A percentile compares a stretch with the other conserved stretches of the same genome.
Conservation (phyloP, 2,329 filamentous ascomycete genomes). For the Colletotrichum limetticola region DNA sequence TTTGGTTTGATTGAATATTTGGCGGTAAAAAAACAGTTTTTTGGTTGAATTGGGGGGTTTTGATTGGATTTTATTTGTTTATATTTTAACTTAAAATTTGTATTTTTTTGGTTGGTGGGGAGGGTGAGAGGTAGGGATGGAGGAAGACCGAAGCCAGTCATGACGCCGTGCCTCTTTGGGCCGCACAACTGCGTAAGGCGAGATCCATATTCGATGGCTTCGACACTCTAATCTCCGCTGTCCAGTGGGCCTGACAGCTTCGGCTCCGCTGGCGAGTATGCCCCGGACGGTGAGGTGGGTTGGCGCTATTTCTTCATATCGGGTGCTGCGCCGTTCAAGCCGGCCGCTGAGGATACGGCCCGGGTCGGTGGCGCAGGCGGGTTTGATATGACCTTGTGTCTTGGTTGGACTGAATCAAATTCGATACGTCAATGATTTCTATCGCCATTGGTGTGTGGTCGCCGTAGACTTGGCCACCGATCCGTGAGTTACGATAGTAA, state of each 20-base stretch:
- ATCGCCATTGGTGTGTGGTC: neutral
- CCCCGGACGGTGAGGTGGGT: slow-evolving; percentile 6
- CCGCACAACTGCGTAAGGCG: slow-evolving; percentile 11
- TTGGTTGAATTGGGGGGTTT: too few species aligned
- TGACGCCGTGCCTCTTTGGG: neutral
- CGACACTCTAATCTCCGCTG: slow-evolving; percentile 24
- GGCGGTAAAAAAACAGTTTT: too few species aligned
- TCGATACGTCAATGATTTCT: neutral
- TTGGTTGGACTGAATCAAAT: neutral
- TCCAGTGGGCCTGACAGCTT: slow-evolving; percentile 18
- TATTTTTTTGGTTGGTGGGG: too few species aligned
- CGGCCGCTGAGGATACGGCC: neutral
- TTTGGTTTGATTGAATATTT: too few species aligned
- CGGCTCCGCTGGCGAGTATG: slow-evolving; percentile 14
- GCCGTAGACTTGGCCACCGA: neutral
- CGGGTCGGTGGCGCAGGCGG: neutral
- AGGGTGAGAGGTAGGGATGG: slow-evolving; percentile 6
- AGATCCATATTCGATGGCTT: slow-evolving; percentile 21
- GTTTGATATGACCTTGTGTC: too few species aligned
- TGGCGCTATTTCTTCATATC: slow-evolving; percentile 4
- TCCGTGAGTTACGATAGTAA: neutral
- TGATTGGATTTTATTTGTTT: too few species aligned
- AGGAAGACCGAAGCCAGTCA: neutral
- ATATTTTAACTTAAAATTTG: too few species aligned
- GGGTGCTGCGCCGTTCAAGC: neutral